These are phyloP conservation scores for Volvariella surrecta DNA, from an alignment of 1,284 basidiomycete species.

Conservation along the genomic window DNA sequence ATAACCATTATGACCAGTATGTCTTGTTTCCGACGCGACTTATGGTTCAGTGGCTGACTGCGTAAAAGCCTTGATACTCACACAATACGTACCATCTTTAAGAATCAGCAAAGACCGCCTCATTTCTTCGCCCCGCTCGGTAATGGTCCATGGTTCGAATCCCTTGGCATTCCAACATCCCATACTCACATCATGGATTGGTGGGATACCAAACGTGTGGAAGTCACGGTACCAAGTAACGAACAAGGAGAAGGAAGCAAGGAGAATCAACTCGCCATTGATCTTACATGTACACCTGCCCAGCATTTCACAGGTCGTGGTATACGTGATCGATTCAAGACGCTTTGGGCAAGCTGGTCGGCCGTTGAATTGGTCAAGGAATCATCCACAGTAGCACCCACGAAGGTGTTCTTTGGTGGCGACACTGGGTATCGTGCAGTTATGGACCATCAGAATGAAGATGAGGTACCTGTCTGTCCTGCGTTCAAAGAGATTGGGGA, in stretches of 20 bases:
- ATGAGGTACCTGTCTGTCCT: conserved; percentile 50
- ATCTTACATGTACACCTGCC: conserved; percentile 38
- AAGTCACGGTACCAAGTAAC: conserved; percentile 23
- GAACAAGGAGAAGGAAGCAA: conserved; percentile 1
- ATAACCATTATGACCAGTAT: conserved; percentile 69
- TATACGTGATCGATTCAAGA: conserved; percentile 38
- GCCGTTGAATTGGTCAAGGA: conserved; percentile 17
- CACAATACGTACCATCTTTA: conserved; percentile 38
- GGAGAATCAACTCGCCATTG: conserved; percentile 14
- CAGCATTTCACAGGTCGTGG: conserved; percentile 49
- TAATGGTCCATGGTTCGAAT: conserved; percentile 42
- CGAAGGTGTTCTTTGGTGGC: conserved; percentile 58
- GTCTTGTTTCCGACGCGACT: conserved; percentile 11
- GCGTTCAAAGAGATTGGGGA: conserved; percentile 63
- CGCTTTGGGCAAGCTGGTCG: conserved; percentile 53
- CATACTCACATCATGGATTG: conserved; percentile 59
- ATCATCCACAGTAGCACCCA: conserved; percentile 3
- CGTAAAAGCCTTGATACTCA: conserved; percentile 40
- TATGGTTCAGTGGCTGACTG: conserved; percentile 2
- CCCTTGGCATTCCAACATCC: conserved; percentile 27
- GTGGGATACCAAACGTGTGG: conserved; percentile 48
- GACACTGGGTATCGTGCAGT: conserved; percentile 58
- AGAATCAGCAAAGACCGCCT: conserved; percentile 26
- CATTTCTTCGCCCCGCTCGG: conserved; percentile 59
- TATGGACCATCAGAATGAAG: conserved; percentile 36